These are phyloP conservation scores for Eucalyptus fibrosa DNA, from an alignment of 345 rosid genomes.

Conservation along the genomic window DNA sequence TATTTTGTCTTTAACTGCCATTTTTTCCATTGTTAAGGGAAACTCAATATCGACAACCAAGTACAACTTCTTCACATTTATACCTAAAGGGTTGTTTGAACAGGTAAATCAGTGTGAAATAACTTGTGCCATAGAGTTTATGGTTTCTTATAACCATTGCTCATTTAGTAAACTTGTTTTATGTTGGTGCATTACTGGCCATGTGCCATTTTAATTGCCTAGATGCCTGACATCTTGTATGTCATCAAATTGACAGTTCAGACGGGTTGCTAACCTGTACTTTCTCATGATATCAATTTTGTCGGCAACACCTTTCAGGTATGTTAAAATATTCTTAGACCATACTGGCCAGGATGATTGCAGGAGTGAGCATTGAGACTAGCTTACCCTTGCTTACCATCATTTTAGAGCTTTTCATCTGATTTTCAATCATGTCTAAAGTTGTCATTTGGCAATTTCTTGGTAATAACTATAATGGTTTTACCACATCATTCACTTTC, in stretches of 20 bases:
- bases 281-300: conserved; percentile 89
- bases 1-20: background rate
- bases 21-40: conserved; percentile 31
- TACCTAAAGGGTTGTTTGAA: conserved; percentile 96
- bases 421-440: background rate
- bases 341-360: background rate
- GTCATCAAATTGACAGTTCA: conserved; percentile 69
- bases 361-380: background rate
- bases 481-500: background rate
- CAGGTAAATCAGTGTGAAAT: conserved; percentile 47
- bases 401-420: background rate
- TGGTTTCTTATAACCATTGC: background rate
- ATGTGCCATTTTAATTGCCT: background rate
- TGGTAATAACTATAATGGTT: background rate
- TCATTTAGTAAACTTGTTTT: background rate
- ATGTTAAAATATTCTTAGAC: background rate
- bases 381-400: background rate
- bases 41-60: conserved; percentile 92
- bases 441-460: background rate
- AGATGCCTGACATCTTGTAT: conserved; percentile 13
- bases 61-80: conserved; percentile 88
- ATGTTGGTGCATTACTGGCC: background rate
- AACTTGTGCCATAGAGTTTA: background rate
- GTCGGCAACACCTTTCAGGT: conserved; percentile 97
- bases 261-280: conserved; percentile 98